Percentiles rank a stretch among this genome's conserved stretches.
Evolutionary conservation across 495 filamentous ascomycete genomes (phyloP).

Genomic region (Opeltia flavorubescens): DNA sequence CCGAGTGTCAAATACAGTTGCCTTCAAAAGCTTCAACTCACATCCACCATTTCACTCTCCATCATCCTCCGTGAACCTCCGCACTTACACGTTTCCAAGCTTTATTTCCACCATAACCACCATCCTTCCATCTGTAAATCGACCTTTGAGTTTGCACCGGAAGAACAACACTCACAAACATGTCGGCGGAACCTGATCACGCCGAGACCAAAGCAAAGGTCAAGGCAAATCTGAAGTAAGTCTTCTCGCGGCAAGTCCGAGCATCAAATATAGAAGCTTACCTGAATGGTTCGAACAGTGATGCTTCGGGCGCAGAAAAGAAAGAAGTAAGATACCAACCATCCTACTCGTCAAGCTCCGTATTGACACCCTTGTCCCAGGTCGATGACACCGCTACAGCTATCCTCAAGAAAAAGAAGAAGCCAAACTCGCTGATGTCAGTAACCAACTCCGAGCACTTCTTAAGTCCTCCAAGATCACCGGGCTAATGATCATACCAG

Average conservation of each 20-base stretch:
- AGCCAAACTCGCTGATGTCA: constrained; percentile 95
- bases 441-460: constrained; percentile 18
- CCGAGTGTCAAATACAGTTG: too few species aligned
- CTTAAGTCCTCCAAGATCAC: constrained; percentile 22
- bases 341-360: constrained; percentile 6
- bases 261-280: constrained; percentile 7
- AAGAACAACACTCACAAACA: constrained; percentile 22
- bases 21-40: not conserved
- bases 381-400: constrained; percentile 89
- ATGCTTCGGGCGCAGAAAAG: constrained; percentile 75
- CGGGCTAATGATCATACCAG: constrained; percentile 26
- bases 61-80: not conserved
- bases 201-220: constrained; percentile 67
- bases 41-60: not conserved
- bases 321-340: constrained; percentile 50
- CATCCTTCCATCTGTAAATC: not conserved
- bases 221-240: constrained; percentile 86
- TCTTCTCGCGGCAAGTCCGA: constrained; percentile 2
- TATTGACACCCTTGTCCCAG: constrained; percentile 33
- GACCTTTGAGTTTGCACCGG: not conserved
- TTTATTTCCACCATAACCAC: not conserved
- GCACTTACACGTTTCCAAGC: not conserved
- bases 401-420: constrained; percentile 99
- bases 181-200: constrained; percentile 64
- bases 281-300: constrained; percentile 37